These are phyloP conservation scores for Wickerhamomyces ciferrii DNA, from an alignment of 805 yeast genomes.

Conservation along the genomic window DNA sequence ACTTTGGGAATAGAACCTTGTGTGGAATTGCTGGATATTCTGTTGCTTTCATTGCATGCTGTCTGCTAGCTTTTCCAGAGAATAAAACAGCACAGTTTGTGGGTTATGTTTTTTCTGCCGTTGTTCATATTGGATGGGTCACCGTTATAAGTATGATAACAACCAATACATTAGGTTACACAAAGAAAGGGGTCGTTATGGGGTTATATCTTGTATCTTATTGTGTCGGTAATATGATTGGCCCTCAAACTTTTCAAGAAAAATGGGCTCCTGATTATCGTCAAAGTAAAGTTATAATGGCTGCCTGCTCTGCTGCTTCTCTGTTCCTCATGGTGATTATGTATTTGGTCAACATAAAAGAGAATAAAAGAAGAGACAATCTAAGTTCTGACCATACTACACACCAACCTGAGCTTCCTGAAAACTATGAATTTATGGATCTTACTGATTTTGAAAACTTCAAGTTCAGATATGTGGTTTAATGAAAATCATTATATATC, in stretches of 20 bases:
- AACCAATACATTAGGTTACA: conserved; percentile 22
- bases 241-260: conserved; percentile 45
- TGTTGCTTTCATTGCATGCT: background rate
- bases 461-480: conserved; percentile 28
- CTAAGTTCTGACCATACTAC: conserved; percentile 12
- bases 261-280: conserved; percentile 39
- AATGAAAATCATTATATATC: too few species aligned
- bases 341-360: conserved; percentile 20
- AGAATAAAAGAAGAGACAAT: conserved; percentile 36
- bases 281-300: conserved; percentile 36
- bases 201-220: conserved; percentile 41
- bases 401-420: conserved; percentile 13
- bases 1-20: background rate
- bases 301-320: conserved; percentile 32
- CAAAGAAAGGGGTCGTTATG: conserved; percentile 46
- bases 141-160: background rate
- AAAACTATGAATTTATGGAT: conserved; percentile 32
- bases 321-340: conserved; percentile 21
- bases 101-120: background rate
- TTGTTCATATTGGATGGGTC: conserved; percentile 1
- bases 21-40: background rate
- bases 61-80: background rate
- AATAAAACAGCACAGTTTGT: too few species aligned
- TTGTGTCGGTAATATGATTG: conserved; percentile 50
- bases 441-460: conserved; percentile 40